phyloP scores from a whole-genome alignment of 139 green algal genomes.

The Chlamydomonas urium region DNA sequence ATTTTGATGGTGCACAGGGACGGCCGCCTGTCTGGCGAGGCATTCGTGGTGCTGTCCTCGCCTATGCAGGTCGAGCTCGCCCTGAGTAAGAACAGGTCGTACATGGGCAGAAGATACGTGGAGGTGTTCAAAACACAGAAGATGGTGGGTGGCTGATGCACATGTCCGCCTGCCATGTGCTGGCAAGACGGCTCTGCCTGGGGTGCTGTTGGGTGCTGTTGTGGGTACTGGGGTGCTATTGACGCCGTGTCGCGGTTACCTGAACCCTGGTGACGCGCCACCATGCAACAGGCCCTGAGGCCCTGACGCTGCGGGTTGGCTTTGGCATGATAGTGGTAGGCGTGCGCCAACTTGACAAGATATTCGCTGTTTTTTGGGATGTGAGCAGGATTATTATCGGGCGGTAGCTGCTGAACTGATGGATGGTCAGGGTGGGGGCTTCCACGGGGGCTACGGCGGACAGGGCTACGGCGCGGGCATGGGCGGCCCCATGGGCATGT shows the following conservation, averaged over 20 bases:
- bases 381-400: conserved; percentile 62
- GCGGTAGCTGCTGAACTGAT: conserved; percentile 53
- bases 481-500: not conserved
- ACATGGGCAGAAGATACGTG: conserved; percentile 77
- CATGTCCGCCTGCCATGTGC: no score
- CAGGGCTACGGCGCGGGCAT: conserved; percentile 15
- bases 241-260: no score
- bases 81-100: conserved; percentile 67
- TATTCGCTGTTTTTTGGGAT: not conserved
- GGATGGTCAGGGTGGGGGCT: conserved; percentile 30
- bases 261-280: no score
- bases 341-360: not conserved
- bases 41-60: conserved; percentile 62
- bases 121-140: conserved; percentile 77
- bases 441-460: conserved; percentile 22
- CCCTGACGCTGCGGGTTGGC: no score
- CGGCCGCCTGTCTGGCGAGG: conserved; percentile 71
- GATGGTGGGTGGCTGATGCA: no score
- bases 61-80: conserved; percentile 64
- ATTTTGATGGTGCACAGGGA: conserved; percentile 64
- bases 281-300: no score
- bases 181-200: no score
- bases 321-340: not conserved
- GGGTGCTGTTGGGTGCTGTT: no score
- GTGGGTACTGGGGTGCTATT: no score